Percentiles rank a stretch among this genome's conserved stretches.
phyloP scores from a whole-genome alignment of 257 asterid genomes.

The Thymus mandschuricus region DNA sequence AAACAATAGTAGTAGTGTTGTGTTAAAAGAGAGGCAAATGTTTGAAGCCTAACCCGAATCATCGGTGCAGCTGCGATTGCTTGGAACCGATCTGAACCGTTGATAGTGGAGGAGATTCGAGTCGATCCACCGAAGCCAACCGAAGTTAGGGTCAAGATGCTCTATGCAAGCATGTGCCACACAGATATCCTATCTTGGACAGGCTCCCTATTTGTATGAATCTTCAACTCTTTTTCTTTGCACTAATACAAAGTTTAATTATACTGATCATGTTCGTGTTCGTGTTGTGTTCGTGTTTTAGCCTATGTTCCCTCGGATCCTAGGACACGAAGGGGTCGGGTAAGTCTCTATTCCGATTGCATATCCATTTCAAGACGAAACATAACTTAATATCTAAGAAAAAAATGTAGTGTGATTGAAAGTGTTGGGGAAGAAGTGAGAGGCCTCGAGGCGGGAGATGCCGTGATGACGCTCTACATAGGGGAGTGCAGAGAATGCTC shows the following conservation, averaged over 20 bases:
- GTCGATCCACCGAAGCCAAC: constrained; percentile 60
- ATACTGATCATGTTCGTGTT: neutral
- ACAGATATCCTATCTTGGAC: constrained; percentile 50
- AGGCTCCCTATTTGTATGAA: constrained; percentile 52
- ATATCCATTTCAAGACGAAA: neutral
- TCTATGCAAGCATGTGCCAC: constrained; percentile 68
- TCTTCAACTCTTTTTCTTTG: neutral
- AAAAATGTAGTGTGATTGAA: constrained; percentile 53
- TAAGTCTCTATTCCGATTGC: constrained; percentile 31
- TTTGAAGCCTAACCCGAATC: no score
- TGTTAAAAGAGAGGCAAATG: no score
- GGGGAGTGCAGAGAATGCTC: constrained; percentile 75
- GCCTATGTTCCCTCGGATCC: constrained; percentile 80
- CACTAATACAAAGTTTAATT: neutral
- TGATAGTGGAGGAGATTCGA: constrained; percentile 50
- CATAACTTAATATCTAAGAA: neutral
- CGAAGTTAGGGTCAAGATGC: constrained; percentile 68
- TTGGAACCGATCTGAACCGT: constrained; percentile 48
- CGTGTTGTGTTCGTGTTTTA: constrained; percentile 28
- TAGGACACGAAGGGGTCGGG: constrained; percentile 96
- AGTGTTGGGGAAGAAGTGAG: constrained; percentile 63
- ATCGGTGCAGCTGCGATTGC: constrained; percentile 52
- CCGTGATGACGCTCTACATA: constrained; percentile 63
- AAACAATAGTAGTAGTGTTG: neutral
- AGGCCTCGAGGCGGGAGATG: constrained; percentile 57